Percentiles rank a stretch among this genome's conserved stretches.
Conservation (phyloP, 1,139 yeast species). For the Saccharomyces pastorianus region DNA sequence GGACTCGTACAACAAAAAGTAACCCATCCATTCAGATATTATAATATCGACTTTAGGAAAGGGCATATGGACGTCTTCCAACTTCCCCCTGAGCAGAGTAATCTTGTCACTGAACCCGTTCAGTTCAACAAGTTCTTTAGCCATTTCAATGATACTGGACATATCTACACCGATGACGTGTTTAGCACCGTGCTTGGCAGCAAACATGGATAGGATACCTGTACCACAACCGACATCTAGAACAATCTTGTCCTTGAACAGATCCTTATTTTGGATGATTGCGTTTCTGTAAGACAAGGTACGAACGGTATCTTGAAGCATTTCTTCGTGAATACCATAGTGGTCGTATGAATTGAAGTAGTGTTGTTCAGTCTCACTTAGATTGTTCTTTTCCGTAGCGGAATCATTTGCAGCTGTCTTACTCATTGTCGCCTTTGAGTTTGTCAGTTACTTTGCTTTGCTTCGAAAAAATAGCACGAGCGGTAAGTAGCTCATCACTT, state of each 20-base stretch:
- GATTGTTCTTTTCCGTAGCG: constrained; percentile 37
- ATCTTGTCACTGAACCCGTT: constrained; percentile 86
- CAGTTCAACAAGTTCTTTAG: constrained; percentile 70
- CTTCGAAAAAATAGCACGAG: background rate
- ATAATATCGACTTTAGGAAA: constrained; percentile 80
- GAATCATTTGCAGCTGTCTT: constrained; percentile 25
- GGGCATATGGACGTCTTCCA: constrained; percentile 89
- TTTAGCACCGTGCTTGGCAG: constrained; percentile 93
- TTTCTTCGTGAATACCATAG: constrained; percentile 96
- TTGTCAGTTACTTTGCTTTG: background rate
- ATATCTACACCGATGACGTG: constrained; percentile 96
- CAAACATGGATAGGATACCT: constrained; percentile 94
- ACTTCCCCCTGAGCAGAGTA: constrained; percentile 82
- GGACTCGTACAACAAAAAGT: constrained; percentile 88
- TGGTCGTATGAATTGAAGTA: constrained; percentile 94
- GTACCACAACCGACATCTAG: constrained; percentile 98
- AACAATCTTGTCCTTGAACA: constrained; percentile 91
- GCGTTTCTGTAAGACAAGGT: constrained; percentile 90
- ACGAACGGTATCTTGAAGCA: constrained; percentile 93
- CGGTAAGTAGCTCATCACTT: background rate
- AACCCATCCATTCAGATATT: constrained; percentile 99
- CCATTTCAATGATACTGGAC: constrained; percentile 94
- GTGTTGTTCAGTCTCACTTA: constrained; percentile 74
- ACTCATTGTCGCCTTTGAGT: constrained; percentile 12
- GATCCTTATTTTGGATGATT: constrained; percentile 79